These are phyloP conservation scores for Leccinum subtestaceum DNA, from an alignment of 768 basidiomycete genomes.

Conservation along the genomic window DNA sequence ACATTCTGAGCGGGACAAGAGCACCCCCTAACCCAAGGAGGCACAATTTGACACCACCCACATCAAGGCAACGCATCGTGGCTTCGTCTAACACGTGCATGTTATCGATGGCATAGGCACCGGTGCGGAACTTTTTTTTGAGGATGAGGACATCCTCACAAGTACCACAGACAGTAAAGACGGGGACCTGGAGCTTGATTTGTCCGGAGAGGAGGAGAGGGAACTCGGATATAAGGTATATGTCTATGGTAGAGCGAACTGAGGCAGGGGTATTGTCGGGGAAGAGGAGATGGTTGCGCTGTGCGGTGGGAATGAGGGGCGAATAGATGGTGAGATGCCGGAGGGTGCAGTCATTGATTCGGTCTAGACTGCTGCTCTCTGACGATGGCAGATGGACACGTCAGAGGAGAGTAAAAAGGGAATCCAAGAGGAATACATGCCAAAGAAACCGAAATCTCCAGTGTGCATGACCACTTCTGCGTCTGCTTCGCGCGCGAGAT, in stretches of 20 bases:
- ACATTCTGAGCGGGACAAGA: conserved; percentile 91
- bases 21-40: conserved; percentile 96
- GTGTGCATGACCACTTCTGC: conserved; percentile 95
- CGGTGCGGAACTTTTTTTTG: conserved; percentile 81
- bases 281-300: conserved; percentile 74
- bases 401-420: conserved; percentile 10
- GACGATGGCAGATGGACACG: conserved; percentile 16
- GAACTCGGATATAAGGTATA: conserved; percentile 88
- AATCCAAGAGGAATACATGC: conserved; percentile 38
- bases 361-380: conserved; percentile 78
- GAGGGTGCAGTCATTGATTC: conserved; percentile 94
- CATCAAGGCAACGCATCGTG: conserved; percentile 85
- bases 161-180: conserved; percentile 96
- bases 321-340: conserved; percentile 97
- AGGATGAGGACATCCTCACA: conserved; percentile 93
- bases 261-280: conserved; percentile 63
- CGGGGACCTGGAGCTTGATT: conserved; percentile 87
- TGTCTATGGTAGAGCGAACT: conserved; percentile 73
- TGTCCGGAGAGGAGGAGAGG: conserved; percentile 87
- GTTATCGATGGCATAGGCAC: conserved; percentile 82
- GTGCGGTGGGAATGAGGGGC: conserved; percentile 79
- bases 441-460: conserved; percentile 99
- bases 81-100: conserved; percentile 93
- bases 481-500: conserved; percentile 83
- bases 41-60: conserved; percentile 91